A percentile compares a stretch with the other conserved stretches of the same genome.
Evolutionary conservation across 1,284 basidiomycete species (phyloP).

Genomic region (Ustilago curta): DNA sequence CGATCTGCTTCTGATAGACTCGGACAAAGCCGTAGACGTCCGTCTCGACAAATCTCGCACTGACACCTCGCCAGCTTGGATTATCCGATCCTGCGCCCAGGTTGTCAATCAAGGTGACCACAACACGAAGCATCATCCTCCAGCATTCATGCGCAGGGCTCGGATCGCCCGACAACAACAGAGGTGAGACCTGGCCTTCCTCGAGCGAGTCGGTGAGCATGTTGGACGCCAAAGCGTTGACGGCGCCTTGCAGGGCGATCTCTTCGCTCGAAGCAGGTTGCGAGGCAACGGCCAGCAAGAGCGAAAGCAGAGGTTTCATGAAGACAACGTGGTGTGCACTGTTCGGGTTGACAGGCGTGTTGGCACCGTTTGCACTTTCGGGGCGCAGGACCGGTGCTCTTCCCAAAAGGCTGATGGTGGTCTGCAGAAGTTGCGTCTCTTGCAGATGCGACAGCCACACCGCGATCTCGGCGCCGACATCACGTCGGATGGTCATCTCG

Average conservation of each 20-base stretch:
- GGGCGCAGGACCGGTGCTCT: slow-evolving; percentile 70
- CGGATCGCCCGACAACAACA: slow-evolving; percentile 77
- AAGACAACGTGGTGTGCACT: slow-evolving; percentile 41
- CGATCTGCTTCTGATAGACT: slow-evolving; percentile 84
- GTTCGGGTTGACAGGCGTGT: slow-evolving; percentile 26
- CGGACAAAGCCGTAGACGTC: slow-evolving; percentile 88
- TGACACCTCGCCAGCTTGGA: slow-evolving; percentile 69
- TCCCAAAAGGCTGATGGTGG: slow-evolving; percentile 80
- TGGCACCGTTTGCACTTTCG: slow-evolving; percentile 22
- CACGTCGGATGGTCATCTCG: slow-evolving; percentile 77
- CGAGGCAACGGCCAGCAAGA: slow-evolving; percentile 87
- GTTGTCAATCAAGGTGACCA: slow-evolving; percentile 78
- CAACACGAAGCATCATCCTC: slow-evolving; percentile 84
- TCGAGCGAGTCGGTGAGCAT: slow-evolving; percentile 81
- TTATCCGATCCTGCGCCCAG: slow-evolving; percentile 66
- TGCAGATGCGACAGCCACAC: slow-evolving; percentile 86
- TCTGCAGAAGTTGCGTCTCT: slow-evolving; percentile 82
- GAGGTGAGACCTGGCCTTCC: slow-evolving; percentile 78
- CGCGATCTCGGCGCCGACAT: slow-evolving; percentile 76
- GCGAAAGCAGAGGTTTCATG: slow-evolving; percentile 76
- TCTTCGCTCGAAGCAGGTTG: slow-evolving; percentile 82
- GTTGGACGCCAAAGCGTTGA: slow-evolving; percentile 85
- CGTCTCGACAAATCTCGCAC: slow-evolving; percentile 84
- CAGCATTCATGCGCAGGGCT: slow-evolving; percentile 84
- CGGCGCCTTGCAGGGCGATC: slow-evolving; percentile 83